phyloP scores from a whole-genome alignment of 805 yeast genomes.

The Saccharomycopsis javanensis region DNA sequence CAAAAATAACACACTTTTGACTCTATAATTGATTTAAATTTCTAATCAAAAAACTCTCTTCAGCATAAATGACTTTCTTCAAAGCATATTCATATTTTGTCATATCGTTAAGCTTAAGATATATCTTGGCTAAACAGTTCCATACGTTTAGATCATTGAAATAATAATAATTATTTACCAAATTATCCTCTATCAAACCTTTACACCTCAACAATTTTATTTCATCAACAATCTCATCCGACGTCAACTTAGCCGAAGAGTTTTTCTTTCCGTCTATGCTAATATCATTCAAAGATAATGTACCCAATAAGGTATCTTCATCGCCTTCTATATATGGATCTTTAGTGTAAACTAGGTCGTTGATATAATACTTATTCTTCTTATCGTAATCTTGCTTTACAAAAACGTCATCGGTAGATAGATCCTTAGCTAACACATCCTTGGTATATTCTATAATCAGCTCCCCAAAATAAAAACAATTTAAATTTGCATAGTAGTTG shows the following conservation, averaged over 20 bases:
- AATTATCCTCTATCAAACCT: conserved; percentile 12
- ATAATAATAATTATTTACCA: conserved; percentile 12
- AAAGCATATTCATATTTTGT: conserved; percentile 9
- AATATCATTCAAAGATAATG: neutral
- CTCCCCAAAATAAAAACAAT: neutral
- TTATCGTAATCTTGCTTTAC: neutral
- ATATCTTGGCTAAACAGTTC: conserved; percentile 10
- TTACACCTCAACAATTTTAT: conserved; percentile 7
- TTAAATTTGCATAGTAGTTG: neutral
- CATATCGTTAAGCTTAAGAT: conserved; percentile 8
- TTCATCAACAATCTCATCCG: neutral
- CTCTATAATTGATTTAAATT: conserved; percentile 4
- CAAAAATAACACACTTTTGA: neutral
- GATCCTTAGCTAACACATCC: neutral
- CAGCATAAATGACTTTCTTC: conserved; percentile 8
- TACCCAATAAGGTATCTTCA: neutral
- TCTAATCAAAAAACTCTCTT: conserved; percentile 12
- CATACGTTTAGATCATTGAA: conserved; percentile 9
- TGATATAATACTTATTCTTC: neutral
- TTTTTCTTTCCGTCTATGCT: conserved; percentile 9
- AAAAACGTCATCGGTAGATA: neutral
- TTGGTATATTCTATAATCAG: neutral
- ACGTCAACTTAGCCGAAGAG: conserved; percentile 1
- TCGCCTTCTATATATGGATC: neutral
- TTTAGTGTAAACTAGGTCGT: neutral